These are phyloP conservation scores for Physcomitrium patens DNA, from an alignment of 225 moss, liverwort and hornwort species.

Conservation along the genomic window DNA sequence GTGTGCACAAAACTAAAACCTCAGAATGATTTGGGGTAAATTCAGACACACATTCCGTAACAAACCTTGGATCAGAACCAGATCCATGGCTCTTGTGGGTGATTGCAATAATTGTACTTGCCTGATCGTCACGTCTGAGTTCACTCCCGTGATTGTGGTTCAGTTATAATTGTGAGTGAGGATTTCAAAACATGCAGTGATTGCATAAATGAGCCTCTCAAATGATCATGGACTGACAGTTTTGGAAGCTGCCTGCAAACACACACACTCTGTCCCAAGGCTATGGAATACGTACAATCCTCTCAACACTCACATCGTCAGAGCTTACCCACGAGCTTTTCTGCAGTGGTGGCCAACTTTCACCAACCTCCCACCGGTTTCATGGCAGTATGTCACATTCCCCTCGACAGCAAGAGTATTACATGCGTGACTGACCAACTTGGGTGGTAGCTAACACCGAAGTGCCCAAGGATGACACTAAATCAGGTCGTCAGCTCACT, in stretches of 20 bases:
- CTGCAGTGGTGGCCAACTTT: background rate
- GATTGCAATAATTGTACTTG: background rate
- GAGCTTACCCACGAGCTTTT: background rate
- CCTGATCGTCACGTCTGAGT: background rate
- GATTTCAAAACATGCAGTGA: background rate
- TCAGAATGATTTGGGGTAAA: too few species aligned
- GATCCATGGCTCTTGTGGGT: too few species aligned
- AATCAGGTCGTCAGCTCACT: background rate
- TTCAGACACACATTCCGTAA: too few species aligned
- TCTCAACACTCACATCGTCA: background rate
- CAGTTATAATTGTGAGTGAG: too few species aligned
- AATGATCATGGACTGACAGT: background rate
- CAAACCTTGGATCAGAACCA: too few species aligned
- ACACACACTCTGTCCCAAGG: background rate
- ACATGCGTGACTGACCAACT: background rate
- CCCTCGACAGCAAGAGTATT: background rate
- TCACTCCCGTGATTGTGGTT: background rate
- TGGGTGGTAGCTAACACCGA: background rate
- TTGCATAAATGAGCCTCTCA: background rate
- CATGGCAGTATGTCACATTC: background rate
- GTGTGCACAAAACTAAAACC: too few species aligned
- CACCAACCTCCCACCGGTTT: conserved; percentile 11
- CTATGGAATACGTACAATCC: background rate
- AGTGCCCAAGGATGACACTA: background rate
- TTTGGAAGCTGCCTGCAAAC: background rate